A percentile compares a stretch with the other conserved stretches of the same genome.
These are phyloP conservation scores for Globisporangium orthogonon DNA, from an alignment of 352 stramenopile genomes.

Conservation along the genomic window DNA sequence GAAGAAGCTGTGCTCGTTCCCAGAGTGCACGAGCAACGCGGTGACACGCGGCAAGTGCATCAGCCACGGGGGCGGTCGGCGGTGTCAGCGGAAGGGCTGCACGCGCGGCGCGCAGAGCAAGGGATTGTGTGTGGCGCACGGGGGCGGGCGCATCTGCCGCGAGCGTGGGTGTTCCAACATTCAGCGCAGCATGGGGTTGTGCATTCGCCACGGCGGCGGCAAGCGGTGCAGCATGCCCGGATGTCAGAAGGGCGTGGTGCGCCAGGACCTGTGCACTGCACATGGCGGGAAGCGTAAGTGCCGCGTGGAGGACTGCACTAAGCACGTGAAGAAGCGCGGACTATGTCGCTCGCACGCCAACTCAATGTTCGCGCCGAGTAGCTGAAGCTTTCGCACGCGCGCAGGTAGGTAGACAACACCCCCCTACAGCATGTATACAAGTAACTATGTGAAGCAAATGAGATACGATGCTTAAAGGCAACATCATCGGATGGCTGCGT, in stretches of 20 bases:
- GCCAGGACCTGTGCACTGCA: slow-evolving; percentile 80
- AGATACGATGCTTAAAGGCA: background rate
- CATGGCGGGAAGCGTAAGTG: slow-evolving; percentile 85
- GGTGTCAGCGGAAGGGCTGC: slow-evolving; percentile 79
- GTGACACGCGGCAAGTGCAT: slow-evolving; percentile 81
- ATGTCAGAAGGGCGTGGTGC: slow-evolving; percentile 82
- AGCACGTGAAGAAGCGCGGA: slow-evolving; percentile 85
- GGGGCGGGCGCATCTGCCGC: slow-evolving; percentile 74
- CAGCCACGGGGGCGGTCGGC: slow-evolving; percentile 67
- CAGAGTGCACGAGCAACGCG: slow-evolving; percentile 66
- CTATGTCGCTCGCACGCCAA: slow-evolving; percentile 75
- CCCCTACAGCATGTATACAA: slow-evolving; percentile 1
- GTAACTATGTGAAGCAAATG: background rate
- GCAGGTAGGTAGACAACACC: too few species aligned
- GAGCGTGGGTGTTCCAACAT: slow-evolving; percentile 80
- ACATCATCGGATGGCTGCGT: too few species aligned
- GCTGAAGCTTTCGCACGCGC: slow-evolving; percentile 5
- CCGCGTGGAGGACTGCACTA: slow-evolving; percentile 69
- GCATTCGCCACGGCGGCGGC: slow-evolving; percentile 80
- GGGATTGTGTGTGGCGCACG: slow-evolving; percentile 77
- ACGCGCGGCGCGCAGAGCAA: slow-evolving; percentile 78
- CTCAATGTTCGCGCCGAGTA: slow-evolving; percentile 28
- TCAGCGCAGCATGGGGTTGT: slow-evolving; percentile 80
- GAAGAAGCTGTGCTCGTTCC: slow-evolving; percentile 76
- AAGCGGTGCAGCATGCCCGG: slow-evolving; percentile 75